Evolutionary conservation across 176 grass and related monocot species (phyloP).

Genomic region (Poa pratensis): DNA sequence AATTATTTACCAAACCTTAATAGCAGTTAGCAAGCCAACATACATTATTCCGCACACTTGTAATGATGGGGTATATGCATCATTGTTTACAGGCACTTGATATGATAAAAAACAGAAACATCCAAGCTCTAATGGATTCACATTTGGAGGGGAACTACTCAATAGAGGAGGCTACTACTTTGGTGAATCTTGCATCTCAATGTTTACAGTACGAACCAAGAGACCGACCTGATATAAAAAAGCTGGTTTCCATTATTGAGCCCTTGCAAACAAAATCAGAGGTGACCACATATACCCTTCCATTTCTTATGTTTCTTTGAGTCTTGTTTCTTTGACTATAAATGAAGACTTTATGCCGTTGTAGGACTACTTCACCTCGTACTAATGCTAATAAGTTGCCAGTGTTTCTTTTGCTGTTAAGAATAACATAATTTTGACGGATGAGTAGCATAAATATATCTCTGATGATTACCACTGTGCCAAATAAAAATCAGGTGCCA

Average conservation of each 20-base stretch:
- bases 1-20: not conserved
- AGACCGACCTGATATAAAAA: slow-evolving; percentile 80
- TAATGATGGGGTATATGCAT: slow-evolving; percentile 23
- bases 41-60: not conserved
- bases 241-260: slow-evolving; percentile 67
- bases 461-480: slow-evolving; percentile 21
- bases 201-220: slow-evolving; percentile 92
- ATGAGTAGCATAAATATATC: slow-evolving; percentile 15
- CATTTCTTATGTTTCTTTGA: slow-evolving; percentile 13
- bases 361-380: not conserved
- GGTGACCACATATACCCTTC: slow-evolving; percentile 49
- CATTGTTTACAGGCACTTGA: slow-evolving; percentile 70
- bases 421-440: not conserved
- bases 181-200: slow-evolving; percentile 85
- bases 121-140: slow-evolving; percentile 85
- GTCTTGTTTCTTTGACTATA: slow-evolving; percentile 10
- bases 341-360: slow-evolving; percentile 7
- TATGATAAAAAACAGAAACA: slow-evolving; percentile 82
- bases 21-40: not conserved
- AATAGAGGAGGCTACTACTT: slow-evolving; percentile 75
- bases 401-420: not conserved
- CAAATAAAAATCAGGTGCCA: slow-evolving; percentile 68
- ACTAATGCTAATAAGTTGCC: not conserved
- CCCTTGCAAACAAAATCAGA: slow-evolving; percentile 78
- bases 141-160: slow-evolving; percentile 93